These are phyloP conservation scores for Entomophthora muscae DNA, from an alignment of 371 early-diverging fungal species.

Conservation along the genomic window DNA sequence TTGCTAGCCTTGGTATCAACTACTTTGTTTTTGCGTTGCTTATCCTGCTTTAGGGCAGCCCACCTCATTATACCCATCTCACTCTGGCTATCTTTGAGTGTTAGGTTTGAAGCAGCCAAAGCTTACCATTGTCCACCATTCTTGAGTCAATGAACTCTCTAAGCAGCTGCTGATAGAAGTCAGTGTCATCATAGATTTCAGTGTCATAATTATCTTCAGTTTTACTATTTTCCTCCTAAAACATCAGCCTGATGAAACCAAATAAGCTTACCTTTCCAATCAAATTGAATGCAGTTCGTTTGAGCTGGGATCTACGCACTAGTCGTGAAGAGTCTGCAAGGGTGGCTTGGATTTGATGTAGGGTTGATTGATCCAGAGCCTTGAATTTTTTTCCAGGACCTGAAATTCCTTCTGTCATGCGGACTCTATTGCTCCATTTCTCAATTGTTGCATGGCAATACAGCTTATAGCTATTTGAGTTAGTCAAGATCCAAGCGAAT, in stretches of 20 bases:
- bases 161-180: slow-evolving; percentile 82
- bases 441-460: slow-evolving; percentile 73
- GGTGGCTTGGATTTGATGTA: slow-evolving; percentile 59
- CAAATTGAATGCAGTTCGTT: slow-evolving; percentile 45
- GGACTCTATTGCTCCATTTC: slow-evolving; percentile 84
- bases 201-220: slow-evolving; percentile 20
- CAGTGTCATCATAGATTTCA: slow-evolving; percentile 88
- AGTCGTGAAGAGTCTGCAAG: slow-evolving; percentile 56
- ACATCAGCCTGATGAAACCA: slow-evolving; percentile 7
- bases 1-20: slow-evolving; percentile 81
- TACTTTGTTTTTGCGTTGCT: slow-evolving; percentile 56
- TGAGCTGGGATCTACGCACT: slow-evolving; percentile 66
- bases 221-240: slow-evolving; percentile 13
- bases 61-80: slow-evolving; percentile 50
- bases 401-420: slow-evolving; percentile 45
- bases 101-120: background rate
- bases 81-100: background rate
- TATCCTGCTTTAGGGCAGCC: slow-evolving; percentile 49
- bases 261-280: slow-evolving; percentile 18
- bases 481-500: slow-evolving; percentile 4
- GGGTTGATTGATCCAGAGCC: slow-evolving; percentile 70
- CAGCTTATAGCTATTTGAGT: slow-evolving; percentile 27
- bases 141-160: slow-evolving; percentile 84
- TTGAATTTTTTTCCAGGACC: slow-evolving; percentile 71
- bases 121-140: slow-evolving; percentile 48